Evolutionary conservation across 2,329 filamentous ascomycete species (phyloP).

Genomic region (Teratosphaeria zuluensis): DNA sequence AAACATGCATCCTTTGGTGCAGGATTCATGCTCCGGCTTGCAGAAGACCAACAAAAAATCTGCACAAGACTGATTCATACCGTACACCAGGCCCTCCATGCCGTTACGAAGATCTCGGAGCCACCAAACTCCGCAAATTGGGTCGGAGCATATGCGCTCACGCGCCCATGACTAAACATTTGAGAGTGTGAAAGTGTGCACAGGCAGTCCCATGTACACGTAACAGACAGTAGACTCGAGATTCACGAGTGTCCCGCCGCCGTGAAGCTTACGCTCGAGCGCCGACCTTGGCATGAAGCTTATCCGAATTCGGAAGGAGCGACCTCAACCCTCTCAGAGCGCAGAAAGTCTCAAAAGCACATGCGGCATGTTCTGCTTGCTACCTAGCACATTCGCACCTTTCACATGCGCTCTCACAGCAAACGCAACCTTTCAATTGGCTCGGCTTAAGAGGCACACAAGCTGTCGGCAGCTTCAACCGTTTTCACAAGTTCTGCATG

Average conservation of each 20-base stretch:
- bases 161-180: too few relatives aligned
- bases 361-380: background rate
- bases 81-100: too few relatives aligned
- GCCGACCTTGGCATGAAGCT: background rate
- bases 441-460: background rate
- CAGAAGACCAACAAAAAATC: too few relatives aligned
- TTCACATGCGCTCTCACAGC: background rate
- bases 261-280: background rate
- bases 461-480: background rate
- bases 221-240: background rate
- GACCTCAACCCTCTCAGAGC: background rate
- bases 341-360: background rate
- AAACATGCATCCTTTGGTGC: too few relatives aligned
- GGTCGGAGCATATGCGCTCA: too few relatives aligned
- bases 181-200: background rate
- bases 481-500: background rate
- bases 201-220: background rate
- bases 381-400: background rate
- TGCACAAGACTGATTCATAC: too few relatives aligned
- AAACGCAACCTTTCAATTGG: background rate
- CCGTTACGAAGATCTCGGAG: too few relatives aligned
- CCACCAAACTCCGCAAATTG: too few relatives aligned
- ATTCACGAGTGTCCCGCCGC: background rate
- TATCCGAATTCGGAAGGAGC: background rate
- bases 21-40: too few relatives aligned